A percentile compares a stretch with the other conserved stretches of the same genome.
phyloP scores from a whole-genome alignment of 352 stramenopile species.

The Globisporangium paddicum region DNA sequence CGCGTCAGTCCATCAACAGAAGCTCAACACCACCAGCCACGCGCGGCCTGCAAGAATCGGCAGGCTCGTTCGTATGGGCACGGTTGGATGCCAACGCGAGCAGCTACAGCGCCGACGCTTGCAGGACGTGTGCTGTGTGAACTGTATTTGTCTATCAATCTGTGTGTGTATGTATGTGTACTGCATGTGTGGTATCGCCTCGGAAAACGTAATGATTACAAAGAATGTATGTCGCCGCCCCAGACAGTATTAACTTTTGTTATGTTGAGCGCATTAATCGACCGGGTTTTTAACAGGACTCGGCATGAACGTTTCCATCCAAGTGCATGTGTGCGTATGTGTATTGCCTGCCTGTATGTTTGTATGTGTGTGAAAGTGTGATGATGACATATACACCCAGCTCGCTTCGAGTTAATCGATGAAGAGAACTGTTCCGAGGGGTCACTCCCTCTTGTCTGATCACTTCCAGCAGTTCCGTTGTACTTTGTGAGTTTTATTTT shows the following conservation, averaged over 20 bases:
- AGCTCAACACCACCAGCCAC: not conserved
- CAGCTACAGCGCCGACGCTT: too few relatives aligned
- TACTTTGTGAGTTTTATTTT: slow-evolving; percentile 1
- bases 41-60: not conserved
- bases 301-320: slow-evolving; percentile 76
- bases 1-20: not conserved
- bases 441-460: slow-evolving; percentile 88
- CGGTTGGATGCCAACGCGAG: too few relatives aligned
- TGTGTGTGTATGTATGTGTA: slow-evolving; percentile 10
- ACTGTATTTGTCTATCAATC: slow-evolving; percentile 4
- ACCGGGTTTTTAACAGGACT: slow-evolving; percentile 78
- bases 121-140: not conserved
- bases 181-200: slow-evolving; percentile 7
- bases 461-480: slow-evolving; percentile 31
- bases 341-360: slow-evolving; percentile 17
- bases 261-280: slow-evolving; percentile 82
- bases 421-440: slow-evolving; percentile 88
- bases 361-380: slow-evolving; percentile 37
- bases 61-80: not conserved
- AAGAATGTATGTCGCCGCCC: slow-evolving; percentile 86
- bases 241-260: slow-evolving; percentile 78
- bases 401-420: slow-evolving; percentile 87
- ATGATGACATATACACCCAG: slow-evolving; percentile 89
- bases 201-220: slow-evolving; percentile 83
- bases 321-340: slow-evolving; percentile 1